Conservation (phyloP, 805 yeast species). For the Myxozyma neotropica region DNA sequence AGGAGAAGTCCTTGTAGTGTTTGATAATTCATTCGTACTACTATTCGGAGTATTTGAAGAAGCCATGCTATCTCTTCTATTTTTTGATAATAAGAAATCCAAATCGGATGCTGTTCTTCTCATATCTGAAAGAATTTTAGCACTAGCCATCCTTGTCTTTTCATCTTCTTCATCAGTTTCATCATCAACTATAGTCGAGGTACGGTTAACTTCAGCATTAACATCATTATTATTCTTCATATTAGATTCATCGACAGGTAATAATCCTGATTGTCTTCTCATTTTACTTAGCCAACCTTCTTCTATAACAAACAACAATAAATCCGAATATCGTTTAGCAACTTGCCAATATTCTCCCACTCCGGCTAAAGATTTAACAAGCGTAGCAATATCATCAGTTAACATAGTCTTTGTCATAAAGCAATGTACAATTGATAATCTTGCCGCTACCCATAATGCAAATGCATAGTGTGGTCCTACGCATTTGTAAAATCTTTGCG, state of each 20-base stretch:
- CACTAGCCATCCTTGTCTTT: conserved; percentile 27
- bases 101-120: conserved; percentile 38
- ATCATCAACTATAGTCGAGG: too few species aligned
- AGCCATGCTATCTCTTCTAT: conserved; percentile 6
- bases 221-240: too few species aligned
- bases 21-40: background rate
- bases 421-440: conserved; percentile 37
- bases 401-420: conserved; percentile 32
- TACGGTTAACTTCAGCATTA: too few species aligned
- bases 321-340: conserved; percentile 35
- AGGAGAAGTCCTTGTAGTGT: background rate
- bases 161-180: conserved; percentile 20
- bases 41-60: background rate
- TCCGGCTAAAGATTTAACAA: conserved; percentile 28
- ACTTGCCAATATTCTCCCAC: conserved; percentile 37
- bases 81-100: conserved; percentile 34
- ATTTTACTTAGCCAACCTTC: conserved; percentile 34
- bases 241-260: too few species aligned
- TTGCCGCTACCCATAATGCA: conserved; percentile 38
- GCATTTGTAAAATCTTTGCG: conserved; percentile 14
- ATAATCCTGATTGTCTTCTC: conserved; percentile 7
- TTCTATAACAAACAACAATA: conserved; percentile 35
- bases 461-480: conserved; percentile 40
- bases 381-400: conserved; percentile 34
- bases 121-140: conserved; percentile 38